phyloP scores from a whole-genome alignment of 1,139 yeast species.

The Blastobotrys proliferans region DNA sequence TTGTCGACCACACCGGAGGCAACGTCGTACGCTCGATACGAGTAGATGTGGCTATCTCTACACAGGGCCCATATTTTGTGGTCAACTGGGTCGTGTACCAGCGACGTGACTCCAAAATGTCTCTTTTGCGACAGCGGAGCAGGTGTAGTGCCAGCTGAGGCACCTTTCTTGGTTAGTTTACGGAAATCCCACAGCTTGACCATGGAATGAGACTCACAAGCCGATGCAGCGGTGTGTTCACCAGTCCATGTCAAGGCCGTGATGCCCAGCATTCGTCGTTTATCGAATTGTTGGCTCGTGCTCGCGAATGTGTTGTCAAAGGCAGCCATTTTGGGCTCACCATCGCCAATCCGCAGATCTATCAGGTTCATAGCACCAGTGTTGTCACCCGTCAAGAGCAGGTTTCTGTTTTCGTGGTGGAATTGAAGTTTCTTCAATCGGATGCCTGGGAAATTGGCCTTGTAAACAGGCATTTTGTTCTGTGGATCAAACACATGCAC shows the following conservation, averaged over 20 bases:
- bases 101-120: constrained; percentile 20
- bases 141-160: background rate
- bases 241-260: constrained; percentile 12
- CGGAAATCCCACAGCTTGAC: constrained; percentile 13
- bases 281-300: too few relatives aligned
- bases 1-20: constrained; percentile 16
- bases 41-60: constrained; percentile 21
- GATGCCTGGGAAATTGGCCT: background rate
- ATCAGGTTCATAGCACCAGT: background rate
- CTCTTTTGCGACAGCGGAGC: constrained; percentile 12
- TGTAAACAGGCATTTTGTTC: background rate
- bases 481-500: background rate
- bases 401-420: background rate
- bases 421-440: constrained; percentile 6
- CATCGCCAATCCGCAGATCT: background rate
- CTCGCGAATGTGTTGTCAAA: background rate
- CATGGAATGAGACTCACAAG: constrained; percentile 13
- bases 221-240: constrained; percentile 2
- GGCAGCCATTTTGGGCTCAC: too few relatives aligned
- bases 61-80: constrained; percentile 24
- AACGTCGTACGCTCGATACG: constrained; percentile 16
- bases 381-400: constrained; percentile 2
- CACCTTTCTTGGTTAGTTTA: background rate
- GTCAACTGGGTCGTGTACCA: constrained; percentile 21
- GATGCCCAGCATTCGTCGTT: constrained; percentile 1